A percentile compares a stretch with the other conserved stretches of the same genome.
Evolutionary conservation across 1,139 yeast genomes (phyloP).

Genomic region (Taphrina communis): DNA sequence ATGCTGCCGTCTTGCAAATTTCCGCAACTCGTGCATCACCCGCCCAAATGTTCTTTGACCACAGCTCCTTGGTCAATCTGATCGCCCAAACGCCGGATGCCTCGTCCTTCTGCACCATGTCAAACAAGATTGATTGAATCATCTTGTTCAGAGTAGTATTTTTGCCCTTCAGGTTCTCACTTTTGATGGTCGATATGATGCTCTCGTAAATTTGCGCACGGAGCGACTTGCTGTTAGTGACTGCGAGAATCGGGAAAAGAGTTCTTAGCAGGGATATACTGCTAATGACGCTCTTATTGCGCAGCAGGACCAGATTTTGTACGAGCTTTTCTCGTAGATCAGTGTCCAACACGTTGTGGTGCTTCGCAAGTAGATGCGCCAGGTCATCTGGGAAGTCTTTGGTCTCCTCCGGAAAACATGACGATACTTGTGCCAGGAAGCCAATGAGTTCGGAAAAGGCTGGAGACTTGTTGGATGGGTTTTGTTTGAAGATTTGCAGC

Average conservation of each 20-base stretch:
- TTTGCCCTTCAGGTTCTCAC: conserved; percentile 81
- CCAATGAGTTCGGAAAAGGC: conserved; percentile 87
- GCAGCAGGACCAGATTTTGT: conserved; percentile 83
- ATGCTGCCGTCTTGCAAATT: conserved; percentile 93
- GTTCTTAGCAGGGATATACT: conserved; percentile 84
- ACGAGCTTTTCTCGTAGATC: conserved; percentile 90
- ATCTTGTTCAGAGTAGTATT: conserved; percentile 86
- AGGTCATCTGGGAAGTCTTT: conserved; percentile 81
- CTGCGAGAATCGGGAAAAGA: conserved; percentile 76
- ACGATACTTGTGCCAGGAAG: conserved; percentile 87
- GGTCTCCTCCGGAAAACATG: conserved; percentile 89
- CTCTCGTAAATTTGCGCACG: conserved; percentile 83
- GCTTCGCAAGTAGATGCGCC: conserved; percentile 67
- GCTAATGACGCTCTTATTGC: conserved; percentile 81
- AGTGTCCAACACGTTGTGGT: conserved; percentile 81
- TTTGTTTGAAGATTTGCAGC: conserved; percentile 78
- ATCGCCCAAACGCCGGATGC: conserved; percentile 91
- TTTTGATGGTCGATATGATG: conserved; percentile 74
- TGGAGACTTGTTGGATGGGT: conserved; percentile 57
- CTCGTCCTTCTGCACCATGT: conserved; percentile 66
- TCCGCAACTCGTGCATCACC: conserved; percentile 95
- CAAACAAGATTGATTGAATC: conserved; percentile 89
- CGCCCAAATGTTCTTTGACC: conserved; percentile 95
- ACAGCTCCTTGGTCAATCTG: conserved; percentile 86
- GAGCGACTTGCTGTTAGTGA: conserved; percentile 77